phyloP scores from a whole-genome alignment of 495 filamentous ascomycete genomes.

The Penicillium goetzii region DNA sequence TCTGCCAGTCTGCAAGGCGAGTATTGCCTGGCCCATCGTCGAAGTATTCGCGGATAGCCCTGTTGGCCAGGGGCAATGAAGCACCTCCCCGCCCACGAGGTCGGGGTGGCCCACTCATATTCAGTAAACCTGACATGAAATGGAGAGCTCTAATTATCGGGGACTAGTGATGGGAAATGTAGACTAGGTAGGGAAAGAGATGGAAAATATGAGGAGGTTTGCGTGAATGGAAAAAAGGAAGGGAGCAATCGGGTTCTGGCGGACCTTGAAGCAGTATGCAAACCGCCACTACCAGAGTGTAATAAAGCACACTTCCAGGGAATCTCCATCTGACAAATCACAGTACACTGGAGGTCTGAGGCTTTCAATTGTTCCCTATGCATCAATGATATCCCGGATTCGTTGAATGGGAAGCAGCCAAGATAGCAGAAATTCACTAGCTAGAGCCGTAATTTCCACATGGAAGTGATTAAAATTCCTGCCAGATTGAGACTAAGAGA shows the following conservation, averaged over 20 bases:
- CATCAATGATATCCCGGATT: neutral
- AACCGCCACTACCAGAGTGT: neutral
- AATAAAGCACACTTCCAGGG: neutral
- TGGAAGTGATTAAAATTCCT: neutral
- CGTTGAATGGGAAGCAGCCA: neutral
- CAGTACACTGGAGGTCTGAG: neutral
- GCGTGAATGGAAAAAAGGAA: neutral
- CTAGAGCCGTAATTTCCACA: neutral
- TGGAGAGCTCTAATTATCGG: neutral
- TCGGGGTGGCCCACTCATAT: neutral
- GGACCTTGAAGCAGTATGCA: neutral
- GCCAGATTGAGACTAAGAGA: neutral
- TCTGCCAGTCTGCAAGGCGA: neutral
- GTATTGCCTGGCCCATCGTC: neutral
- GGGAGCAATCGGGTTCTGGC: neutral
- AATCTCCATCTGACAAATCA: neutral
- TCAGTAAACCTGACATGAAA: neutral
- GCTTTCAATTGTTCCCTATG: neutral
- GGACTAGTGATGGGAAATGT: neutral
- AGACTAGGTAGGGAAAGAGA: neutral
- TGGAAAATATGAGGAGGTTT: neutral
- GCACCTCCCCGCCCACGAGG: neutral
- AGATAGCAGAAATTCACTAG: neutral
- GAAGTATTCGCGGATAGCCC: slow-evolving; percentile 4
- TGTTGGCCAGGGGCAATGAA: neutral